Evolutionary conservation across 148 eudicot genomes (phyloP).

Genomic region (Rhododendron simsii): DNA sequence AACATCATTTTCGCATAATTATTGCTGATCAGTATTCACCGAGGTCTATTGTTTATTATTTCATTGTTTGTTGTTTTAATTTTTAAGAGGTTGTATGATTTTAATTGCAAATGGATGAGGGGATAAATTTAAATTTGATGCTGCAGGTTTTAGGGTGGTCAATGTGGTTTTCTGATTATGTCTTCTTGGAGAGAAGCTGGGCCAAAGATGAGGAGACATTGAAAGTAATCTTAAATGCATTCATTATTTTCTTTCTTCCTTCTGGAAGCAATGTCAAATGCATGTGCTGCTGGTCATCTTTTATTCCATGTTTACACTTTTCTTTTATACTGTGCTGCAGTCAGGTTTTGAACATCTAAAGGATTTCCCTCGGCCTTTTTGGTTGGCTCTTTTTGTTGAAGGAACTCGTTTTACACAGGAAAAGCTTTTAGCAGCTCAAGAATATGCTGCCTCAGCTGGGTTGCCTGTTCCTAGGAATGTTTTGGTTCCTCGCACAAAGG

Average conservation of each 20-base stretch:
- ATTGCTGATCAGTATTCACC: background rate
- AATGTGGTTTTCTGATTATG: constrained; percentile 92
- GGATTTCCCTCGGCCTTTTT: constrained; percentile 86
- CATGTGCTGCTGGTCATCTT: constrained; percentile 62
- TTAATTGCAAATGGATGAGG: background rate
- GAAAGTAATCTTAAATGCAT: constrained; percentile 35
- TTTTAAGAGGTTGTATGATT: background rate
- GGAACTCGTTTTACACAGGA: constrained; percentile 80
- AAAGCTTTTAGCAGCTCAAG: constrained; percentile 83
- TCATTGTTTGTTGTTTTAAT: background rate
- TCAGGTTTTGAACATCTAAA: constrained; percentile 59
- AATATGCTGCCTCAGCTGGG: constrained; percentile 61
- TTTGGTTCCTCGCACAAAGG: constrained; percentile 93
- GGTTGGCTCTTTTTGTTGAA: constrained; percentile 94
- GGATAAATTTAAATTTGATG: background rate
- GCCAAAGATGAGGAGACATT: constrained; percentile 73
- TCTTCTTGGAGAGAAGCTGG: constrained; percentile 91
- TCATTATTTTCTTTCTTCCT: background rate
- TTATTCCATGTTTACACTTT: background rate
- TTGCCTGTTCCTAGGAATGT: constrained; percentile 80
- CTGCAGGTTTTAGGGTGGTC: constrained; percentile 96
- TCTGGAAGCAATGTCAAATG: background rate
- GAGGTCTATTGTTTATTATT: background rate
- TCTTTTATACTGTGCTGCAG: constrained; percentile 36
- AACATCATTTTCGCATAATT: background rate